phyloP scores from a whole-genome alignment of 2,329 filamentous ascomycete genomes.

The Cladorrhinum sp. region DNA sequence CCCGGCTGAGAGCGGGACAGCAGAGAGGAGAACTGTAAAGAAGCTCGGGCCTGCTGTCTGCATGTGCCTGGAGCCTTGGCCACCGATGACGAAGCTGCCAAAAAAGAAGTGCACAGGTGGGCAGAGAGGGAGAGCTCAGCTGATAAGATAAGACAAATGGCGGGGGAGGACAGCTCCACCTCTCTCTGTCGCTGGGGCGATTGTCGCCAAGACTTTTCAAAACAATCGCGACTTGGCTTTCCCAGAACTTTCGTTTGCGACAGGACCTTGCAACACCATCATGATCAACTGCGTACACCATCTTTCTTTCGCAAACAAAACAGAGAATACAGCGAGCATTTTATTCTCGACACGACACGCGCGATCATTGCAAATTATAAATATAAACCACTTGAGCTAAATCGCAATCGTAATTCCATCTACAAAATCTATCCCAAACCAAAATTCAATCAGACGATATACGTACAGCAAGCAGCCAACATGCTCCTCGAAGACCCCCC shows the following conservation, averaged over 20 bases:
- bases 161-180: constrained; percentile 13
- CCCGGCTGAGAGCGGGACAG: not conserved
- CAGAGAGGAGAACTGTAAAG: not conserved
- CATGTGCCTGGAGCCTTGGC: constrained; percentile 25
- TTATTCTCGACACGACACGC: no score
- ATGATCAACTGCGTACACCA: constrained; percentile 14
- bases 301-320: constrained; percentile 12
- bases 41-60: constrained; percentile 8
- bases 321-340: no score
- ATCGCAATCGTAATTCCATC: no score
- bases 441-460: no score
- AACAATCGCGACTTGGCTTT: constrained; percentile 8
- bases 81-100: constrained; percentile 27
- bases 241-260: not conserved
- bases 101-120: not conserved
- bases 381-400: no score
- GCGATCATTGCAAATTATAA: no score
- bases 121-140: not conserved
- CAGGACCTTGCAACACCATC: not conserved
- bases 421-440: no score
- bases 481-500: not conserved
- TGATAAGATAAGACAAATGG: constrained; percentile 29
- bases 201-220: constrained; percentile 14
- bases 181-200: constrained; percentile 26
- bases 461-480: no score